Evolutionary conservation across 1,284 basidiomycete genomes (phyloP).

Genomic region (Microbotryomycetes sp.): DNA sequence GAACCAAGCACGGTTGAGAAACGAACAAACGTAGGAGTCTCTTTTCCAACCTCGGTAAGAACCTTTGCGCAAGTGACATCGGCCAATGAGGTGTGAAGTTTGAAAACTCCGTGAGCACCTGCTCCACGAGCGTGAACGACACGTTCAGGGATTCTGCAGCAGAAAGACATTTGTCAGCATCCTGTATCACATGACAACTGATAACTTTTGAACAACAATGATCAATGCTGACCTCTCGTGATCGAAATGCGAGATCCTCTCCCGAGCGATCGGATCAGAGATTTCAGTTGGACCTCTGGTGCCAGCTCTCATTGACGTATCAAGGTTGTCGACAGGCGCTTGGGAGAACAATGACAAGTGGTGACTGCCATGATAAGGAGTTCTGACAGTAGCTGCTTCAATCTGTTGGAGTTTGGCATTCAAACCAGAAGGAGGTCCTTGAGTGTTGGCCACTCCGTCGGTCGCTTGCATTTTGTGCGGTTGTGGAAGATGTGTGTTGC

Average conservation of each 20-base stretch:
- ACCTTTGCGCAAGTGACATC: slow-evolving; percentile 63
- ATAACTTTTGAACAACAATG: too few species aligned
- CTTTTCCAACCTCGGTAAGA: slow-evolving; percentile 56
- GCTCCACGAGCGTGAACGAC: slow-evolving; percentile 57
- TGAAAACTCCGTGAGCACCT: slow-evolving; percentile 74
- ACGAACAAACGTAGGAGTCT: slow-evolving; percentile 67
- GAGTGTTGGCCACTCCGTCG: background rate
- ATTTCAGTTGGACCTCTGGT: slow-evolving; percentile 27
- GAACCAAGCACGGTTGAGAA: slow-evolving; percentile 76
- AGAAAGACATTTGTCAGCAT: slow-evolving; percentile 53
- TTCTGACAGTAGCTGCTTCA: slow-evolving; percentile 7
- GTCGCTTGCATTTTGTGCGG: background rate
- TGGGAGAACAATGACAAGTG: slow-evolving; percentile 26
- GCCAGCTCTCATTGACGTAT: slow-evolving; percentile 30
- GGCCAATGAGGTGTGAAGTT: slow-evolving; percentile 56
- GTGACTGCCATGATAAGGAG: slow-evolving; percentile 21
- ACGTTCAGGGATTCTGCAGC: slow-evolving; percentile 65
- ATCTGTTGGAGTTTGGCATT: slow-evolving; percentile 17
- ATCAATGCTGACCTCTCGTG: slow-evolving; percentile 16
- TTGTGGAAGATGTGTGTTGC: background rate
- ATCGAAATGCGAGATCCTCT: slow-evolving; percentile 34
- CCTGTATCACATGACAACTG: background rate
- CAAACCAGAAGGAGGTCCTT: background rate
- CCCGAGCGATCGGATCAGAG: slow-evolving; percentile 31
- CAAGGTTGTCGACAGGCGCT: slow-evolving; percentile 35